Evolutionary conservation across 2,329 filamentous ascomycete species (phyloP).

Genomic region (Penicillium vulpinum): DNA sequence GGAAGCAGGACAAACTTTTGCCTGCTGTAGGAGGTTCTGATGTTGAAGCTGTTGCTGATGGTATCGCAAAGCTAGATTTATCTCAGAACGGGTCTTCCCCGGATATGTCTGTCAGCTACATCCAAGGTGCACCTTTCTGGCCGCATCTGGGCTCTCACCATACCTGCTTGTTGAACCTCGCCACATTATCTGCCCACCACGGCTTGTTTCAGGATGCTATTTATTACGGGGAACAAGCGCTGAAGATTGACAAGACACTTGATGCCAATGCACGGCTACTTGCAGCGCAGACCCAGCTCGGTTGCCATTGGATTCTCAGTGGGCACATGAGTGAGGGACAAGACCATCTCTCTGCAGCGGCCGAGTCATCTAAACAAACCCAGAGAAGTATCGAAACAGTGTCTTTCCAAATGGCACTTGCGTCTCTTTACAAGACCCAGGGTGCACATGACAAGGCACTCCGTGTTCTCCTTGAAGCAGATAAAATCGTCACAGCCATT

Average conservation of each 20-base stretch:
- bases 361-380: constrained; percentile 53
- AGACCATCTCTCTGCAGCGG: constrained; percentile 60
- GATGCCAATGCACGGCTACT: constrained; percentile 58
- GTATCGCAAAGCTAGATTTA: constrained; percentile 42
- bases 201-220: constrained; percentile 86
- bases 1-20: constrained; percentile 33
- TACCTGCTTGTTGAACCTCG: constrained; percentile 69
- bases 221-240: constrained; percentile 82
- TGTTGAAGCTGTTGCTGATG: constrained; percentile 40
- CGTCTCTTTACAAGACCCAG: constrained; percentile 48
- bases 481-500: constrained; percentile 47
- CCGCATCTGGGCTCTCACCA: constrained; percentile 72
- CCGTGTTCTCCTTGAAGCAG: constrained; percentile 50
- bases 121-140: constrained; percentile 73
- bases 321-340: constrained; percentile 52
- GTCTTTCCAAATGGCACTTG: constrained; percentile 48
- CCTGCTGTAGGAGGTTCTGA: constrained; percentile 27
- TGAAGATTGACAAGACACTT: constrained; percentile 71
- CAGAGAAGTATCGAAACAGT: constrained; percentile 56
- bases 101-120: constrained; percentile 47
- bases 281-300: constrained; percentile 49
- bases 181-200: constrained; percentile 75
- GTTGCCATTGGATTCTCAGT: constrained; percentile 52
- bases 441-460: constrained; percentile 52
- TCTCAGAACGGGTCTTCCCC: constrained; percentile 33